Percentiles rank a stretch among this genome's conserved stretches.
Evolutionary conservation across 2,329 filamentous ascomycete species (phyloP).

Genomic region (Aspergillus terreus): DNA sequence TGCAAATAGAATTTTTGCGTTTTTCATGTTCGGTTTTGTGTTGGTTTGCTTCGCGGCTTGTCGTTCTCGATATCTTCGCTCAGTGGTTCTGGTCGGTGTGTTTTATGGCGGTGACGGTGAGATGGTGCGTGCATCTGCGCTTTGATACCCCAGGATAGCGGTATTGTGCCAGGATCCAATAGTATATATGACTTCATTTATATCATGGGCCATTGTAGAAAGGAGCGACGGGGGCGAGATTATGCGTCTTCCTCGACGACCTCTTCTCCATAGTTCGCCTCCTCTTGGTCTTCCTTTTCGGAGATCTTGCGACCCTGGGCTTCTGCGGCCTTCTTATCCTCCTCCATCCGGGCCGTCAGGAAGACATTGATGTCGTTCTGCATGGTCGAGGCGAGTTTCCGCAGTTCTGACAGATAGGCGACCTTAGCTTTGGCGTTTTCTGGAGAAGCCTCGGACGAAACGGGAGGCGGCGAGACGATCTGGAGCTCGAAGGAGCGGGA

Average conservation of each 20-base stretch:
- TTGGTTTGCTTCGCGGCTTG: constrained; percentile 14
- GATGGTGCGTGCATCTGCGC: constrained; percentile 22
- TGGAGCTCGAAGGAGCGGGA: constrained; percentile 31
- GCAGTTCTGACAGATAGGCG: constrained; percentile 52
- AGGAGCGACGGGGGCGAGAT: not conserved
- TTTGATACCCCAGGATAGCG: constrained; percentile 37
- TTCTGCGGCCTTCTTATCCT: constrained; percentile 49
- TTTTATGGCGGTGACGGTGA: constrained; percentile 7
- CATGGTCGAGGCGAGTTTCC: constrained; percentile 47
- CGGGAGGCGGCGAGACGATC: constrained; percentile 19
- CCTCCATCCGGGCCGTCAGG: constrained; percentile 59
- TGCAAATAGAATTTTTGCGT: constrained; percentile 14
- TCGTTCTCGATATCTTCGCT: constrained; percentile 12
- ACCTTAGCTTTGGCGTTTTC: constrained; percentile 41
- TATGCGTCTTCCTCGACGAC: constrained; percentile 62
- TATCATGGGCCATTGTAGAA: constrained; percentile 8
- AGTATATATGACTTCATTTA: constrained; percentile 8
- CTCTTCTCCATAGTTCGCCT: constrained; percentile 78
- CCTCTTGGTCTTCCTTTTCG: constrained; percentile 41
- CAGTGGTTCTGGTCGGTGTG: constrained; percentile 12
- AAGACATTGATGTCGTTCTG: constrained; percentile 58
- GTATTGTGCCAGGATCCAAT: constrained; percentile 19
- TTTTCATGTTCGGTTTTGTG: constrained; percentile 11
- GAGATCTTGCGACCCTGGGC: constrained; percentile 32
- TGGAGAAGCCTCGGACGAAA: constrained; percentile 15